phyloP scores from a whole-genome alignment of 352 stramenopile species.

The Thraustochytrium sp. region DNA sequence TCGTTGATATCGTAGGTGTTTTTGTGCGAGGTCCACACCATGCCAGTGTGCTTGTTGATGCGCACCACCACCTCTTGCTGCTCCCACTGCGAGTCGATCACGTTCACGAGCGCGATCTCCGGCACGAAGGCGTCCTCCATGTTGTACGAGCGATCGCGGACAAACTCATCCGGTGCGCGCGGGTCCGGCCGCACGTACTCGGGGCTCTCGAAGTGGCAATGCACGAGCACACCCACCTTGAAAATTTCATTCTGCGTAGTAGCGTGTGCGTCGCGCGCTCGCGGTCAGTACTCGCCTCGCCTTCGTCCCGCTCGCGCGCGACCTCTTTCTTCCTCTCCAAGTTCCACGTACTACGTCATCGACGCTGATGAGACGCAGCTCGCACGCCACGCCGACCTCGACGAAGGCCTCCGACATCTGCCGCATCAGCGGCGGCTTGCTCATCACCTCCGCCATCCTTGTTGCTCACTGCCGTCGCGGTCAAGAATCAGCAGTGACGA shows the following conservation, averaged over 20 bases:
- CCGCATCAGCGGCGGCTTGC: not conserved
- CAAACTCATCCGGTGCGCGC: not conserved
- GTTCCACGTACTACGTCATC: too few relatives aligned
- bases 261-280: too few relatives aligned
- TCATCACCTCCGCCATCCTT: too few relatives aligned
- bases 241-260: constrained; percentile 9
- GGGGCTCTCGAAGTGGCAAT: constrained; percentile 4
- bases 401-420: not conserved
- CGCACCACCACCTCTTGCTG: not conserved
- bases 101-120: not conserved
- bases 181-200: not conserved
- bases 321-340: too few relatives aligned
- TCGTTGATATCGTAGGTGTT: constrained; percentile 25
- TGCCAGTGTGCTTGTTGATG: not conserved
- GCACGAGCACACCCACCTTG: not conserved
- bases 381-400: not conserved
- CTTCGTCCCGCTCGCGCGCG: too few relatives aligned
- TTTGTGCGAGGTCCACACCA: not conserved
- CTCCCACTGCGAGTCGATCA: not conserved
- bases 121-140: not conserved
- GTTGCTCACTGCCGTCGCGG: too few relatives aligned
- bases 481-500: too few relatives aligned
- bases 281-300: too few relatives aligned
- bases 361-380: constrained; percentile 16
- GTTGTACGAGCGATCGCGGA: not conserved